Base-by-base conservation (phyloP, 73 alveolate genomes). In the Stentor roeselii region DNA sequence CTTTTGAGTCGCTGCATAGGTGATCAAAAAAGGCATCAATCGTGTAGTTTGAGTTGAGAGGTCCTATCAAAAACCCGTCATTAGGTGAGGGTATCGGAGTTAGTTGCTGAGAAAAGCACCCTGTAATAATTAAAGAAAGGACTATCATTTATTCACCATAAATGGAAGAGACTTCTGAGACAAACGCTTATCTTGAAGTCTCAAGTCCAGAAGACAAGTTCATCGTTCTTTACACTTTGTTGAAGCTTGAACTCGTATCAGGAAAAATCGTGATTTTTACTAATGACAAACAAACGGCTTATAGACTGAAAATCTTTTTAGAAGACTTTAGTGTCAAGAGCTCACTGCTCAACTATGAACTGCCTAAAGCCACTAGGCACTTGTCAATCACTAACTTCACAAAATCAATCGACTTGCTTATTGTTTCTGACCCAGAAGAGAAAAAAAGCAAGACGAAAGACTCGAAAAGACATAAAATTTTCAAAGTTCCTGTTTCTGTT, bases 101-200 rank as follows among this genome's bases (percentile, higher is more conserved):
- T 21, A n/a, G 37, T 32, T 67, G 80, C 11, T 21, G n/a, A 1
- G 80, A 67, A 21, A 34, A 67, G 41, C 80, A 67, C 67, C n/a
- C 37, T 15, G 37, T 30, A 67, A 40, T 34, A 31, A 58, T 31
- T 58, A 32, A n/a, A 11, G 34, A 32, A 30, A 67, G 50, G 27
- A 67, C 21, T 32, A 27, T 67, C 80, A 67, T 67, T 67, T 67
- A 67, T 67, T 67, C 80, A 67, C 80, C 80, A 67, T 67, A 67
- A 67, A 67, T 30, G 50, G 37, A 67, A 21, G 80, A 32, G 34
- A 11, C 21, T 40, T 15, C 15, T n/a, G 27, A 67, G 15, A 27
- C 80, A 67, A 32, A 67, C 34, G 80, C 80, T 32, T 67, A 67
- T 67, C 34, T 67, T 14, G 80, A 67, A 67, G 80, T 32, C n/a